These are phyloP conservation scores for Colletotrichum tropicale DNA, from an alignment of 2,329 filamentous ascomycete genomes.

Conservation along the genomic window DNA sequence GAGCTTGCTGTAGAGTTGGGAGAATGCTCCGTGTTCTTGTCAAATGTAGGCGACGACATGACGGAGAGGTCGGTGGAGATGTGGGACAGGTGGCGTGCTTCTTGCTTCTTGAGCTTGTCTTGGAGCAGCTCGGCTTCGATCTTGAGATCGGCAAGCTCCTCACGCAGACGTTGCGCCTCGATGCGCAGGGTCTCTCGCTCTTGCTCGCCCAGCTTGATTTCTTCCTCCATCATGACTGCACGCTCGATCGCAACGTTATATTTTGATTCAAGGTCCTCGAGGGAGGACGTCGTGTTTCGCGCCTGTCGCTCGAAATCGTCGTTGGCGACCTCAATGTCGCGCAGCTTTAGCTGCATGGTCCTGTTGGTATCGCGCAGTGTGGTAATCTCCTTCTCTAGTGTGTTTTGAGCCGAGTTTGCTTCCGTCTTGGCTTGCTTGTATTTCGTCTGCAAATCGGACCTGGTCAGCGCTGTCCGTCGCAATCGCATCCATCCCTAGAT, in stretches of 20 bases:
- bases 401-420: constrained; percentile 81
- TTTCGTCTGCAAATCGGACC: constrained; percentile 69
- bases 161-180: constrained; percentile 85
- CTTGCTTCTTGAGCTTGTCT: constrained; percentile 85
- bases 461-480: constrained; percentile 8
- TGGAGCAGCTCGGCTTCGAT: constrained; percentile 94
- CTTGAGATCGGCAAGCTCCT: constrained; percentile 91
- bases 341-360: constrained; percentile 79
- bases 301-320: constrained; percentile 98
- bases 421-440: constrained; percentile 95
- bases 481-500: background rate
- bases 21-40: constrained; percentile 71
- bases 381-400: constrained; percentile 94
- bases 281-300: constrained; percentile 90
- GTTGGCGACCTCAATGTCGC: constrained; percentile 97
- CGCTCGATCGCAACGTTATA: constrained; percentile 95
- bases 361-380: constrained; percentile 84
- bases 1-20: constrained; percentile 89
- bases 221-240: constrained; percentile 91
- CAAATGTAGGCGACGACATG: constrained; percentile 74
- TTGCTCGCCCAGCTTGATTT: constrained; percentile 88
- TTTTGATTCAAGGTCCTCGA: constrained; percentile 96
- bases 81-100: constrained; percentile 60
- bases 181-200: constrained; percentile 90
- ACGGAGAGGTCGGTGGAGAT: constrained; percentile 68